phyloP scores from a whole-genome alignment of 768 basidiomycete genomes.

The Hortiboletus flavorubellus region DNA sequence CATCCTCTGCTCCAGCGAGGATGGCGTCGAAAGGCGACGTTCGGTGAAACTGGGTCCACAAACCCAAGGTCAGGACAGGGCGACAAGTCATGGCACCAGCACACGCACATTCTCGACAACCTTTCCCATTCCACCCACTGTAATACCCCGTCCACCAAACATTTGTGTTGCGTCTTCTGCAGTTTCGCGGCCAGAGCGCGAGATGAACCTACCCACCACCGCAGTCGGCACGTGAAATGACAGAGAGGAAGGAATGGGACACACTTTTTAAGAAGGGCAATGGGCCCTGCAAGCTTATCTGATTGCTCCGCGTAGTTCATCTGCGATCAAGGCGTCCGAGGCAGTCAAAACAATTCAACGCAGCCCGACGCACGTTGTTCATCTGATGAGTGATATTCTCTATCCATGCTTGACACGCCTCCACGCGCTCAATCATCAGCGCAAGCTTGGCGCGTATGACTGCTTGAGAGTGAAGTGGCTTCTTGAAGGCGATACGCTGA shows the following conservation, averaged over 20 bases:
- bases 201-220: slow-evolving; percentile 51
- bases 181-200: slow-evolving; percentile 48
- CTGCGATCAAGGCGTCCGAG: slow-evolving; percentile 35
- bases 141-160: slow-evolving; percentile 88
- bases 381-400: slow-evolving; percentile 90
- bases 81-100: background rate
- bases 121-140: slow-evolving; percentile 83
- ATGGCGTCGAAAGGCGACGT: slow-evolving; percentile 84
- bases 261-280: slow-evolving; percentile 86
- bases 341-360: background rate
- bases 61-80: background rate
- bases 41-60: slow-evolving; percentile 59
- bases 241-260: slow-evolving; percentile 19
- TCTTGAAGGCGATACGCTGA: slow-evolving; percentile 89
- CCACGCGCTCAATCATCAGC: slow-evolving; percentile 85
- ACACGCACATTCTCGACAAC: slow-evolving; percentile 70
- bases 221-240: slow-evolving; percentile 1
- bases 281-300: slow-evolving; percentile 81
- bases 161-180: slow-evolving; percentile 75
- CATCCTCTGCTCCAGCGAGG: slow-evolving; percentile 76
- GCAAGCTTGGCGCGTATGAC: slow-evolving; percentile 89
- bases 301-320: slow-evolving; percentile 87
- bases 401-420: slow-evolving; percentile 84
- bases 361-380: slow-evolving; percentile 60
- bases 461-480: slow-evolving; percentile 74